Conservation (phyloP, 2,329 filamentous ascomycete genomes). For the Ilyonectria sp. region DNA sequence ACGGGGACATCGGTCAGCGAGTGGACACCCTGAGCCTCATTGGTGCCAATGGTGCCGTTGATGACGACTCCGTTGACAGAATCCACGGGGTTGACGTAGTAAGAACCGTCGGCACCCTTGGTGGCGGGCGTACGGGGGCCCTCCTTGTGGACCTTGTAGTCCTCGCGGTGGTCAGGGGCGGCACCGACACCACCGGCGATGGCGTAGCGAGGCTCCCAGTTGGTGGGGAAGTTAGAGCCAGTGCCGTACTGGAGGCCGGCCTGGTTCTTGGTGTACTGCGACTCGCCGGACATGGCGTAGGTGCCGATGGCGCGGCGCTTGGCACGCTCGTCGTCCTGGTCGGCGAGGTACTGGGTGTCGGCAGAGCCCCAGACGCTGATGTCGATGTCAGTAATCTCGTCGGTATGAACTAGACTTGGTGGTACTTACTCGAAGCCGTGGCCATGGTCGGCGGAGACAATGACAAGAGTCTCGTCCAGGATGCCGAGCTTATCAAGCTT, state of each 20-base stretch:
- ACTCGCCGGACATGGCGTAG: constrained; percentile 81
- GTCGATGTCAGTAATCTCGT: constrained; percentile 18
- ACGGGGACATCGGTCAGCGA: constrained; percentile 85
- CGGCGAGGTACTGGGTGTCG: constrained; percentile 82
- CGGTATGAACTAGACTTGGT: neutral
- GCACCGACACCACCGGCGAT: constrained; percentile 81
- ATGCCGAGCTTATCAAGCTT: constrained; percentile 77
- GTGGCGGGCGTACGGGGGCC: constrained; percentile 75
- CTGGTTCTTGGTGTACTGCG: constrained; percentile 77
- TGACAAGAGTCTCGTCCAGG: constrained; percentile 82
- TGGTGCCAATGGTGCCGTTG: constrained; percentile 80
- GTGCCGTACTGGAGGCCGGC: constrained; percentile 78
- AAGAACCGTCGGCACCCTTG: constrained; percentile 70
- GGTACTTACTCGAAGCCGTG: constrained; percentile 81
- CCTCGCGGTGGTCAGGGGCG: constrained; percentile 82
- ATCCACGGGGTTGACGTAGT: constrained; percentile 79
- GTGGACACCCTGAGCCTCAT: constrained; percentile 79
- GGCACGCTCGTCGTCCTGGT: constrained; percentile 75
- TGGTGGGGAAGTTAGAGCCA: constrained; percentile 82
- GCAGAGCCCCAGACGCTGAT: constrained; percentile 81
- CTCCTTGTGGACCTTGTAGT: constrained; percentile 79
- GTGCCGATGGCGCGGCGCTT: constrained; percentile 83
- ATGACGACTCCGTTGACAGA: constrained; percentile 76
- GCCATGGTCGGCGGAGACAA: constrained; percentile 90
- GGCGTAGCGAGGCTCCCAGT: constrained; percentile 89